Conservation (phyloP, 768 basidiomycete genomes). For the Artomyces pyxidatus region DNA sequence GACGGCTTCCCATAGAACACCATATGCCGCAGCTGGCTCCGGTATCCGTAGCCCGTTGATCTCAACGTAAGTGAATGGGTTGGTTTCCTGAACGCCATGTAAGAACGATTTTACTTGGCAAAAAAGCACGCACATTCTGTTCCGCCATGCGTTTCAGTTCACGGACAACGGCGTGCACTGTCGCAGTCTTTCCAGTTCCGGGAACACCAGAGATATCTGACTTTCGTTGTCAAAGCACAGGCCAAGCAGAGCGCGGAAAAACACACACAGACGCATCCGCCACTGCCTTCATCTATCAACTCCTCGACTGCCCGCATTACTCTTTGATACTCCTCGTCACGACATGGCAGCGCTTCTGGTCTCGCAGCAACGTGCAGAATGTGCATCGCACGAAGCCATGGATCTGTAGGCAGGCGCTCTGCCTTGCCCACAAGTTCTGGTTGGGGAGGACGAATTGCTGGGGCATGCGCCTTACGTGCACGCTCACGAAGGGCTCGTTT, state of each 20-base stretch:
- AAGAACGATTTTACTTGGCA: neutral
- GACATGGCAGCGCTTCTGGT: slow-evolving; percentile 82
- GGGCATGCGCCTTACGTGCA: slow-evolving; percentile 4
- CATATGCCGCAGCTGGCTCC: slow-evolving; percentile 89
- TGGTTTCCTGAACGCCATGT: slow-evolving; percentile 75
- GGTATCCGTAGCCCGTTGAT: slow-evolving; percentile 94
- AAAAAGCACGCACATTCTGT: slow-evolving; percentile 45
- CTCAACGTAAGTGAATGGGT: slow-evolving; percentile 94
- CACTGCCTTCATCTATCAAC: slow-evolving; percentile 84
- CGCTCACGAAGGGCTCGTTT: slow-evolving; percentile 14
- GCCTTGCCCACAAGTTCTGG: slow-evolving; percentile 31
- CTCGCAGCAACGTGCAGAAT: slow-evolving; percentile 89
- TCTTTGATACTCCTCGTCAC: slow-evolving; percentile 75
- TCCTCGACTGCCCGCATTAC: slow-evolving; percentile 75
- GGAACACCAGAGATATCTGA: slow-evolving; percentile 96
- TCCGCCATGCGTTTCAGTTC: slow-evolving; percentile 87
- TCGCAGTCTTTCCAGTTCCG: slow-evolving; percentile 98
- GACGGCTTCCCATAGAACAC: slow-evolving; percentile 88
- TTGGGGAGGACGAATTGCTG: slow-evolving; percentile 25
- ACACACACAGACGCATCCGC: slow-evolving; percentile 87
- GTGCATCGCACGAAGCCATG: slow-evolving; percentile 85
- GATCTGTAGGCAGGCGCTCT: slow-evolving; percentile 44
- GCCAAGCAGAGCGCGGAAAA: neutral
- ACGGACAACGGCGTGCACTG: slow-evolving; percentile 87
- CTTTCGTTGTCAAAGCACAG: neutral